These are phyloP conservation scores for Bacidia rubella DNA, from an alignment of 495 filamentous ascomycete species.

Conservation along the genomic window DNA sequence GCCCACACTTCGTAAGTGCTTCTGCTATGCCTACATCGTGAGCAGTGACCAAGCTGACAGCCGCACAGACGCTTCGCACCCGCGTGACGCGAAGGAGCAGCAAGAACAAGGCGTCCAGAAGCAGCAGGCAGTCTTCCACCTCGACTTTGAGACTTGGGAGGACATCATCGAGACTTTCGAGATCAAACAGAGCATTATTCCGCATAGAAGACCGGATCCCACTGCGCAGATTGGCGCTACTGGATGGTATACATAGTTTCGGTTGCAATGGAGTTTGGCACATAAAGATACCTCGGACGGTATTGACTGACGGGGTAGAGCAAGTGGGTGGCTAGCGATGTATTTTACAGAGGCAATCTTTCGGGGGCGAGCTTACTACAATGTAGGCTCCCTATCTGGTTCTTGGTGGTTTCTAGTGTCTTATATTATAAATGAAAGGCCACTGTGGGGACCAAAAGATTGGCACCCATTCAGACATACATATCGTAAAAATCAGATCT, in stretches of 20 bases:
- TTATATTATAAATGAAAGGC: too few relatives aligned
- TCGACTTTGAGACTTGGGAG: conserved; percentile 74
- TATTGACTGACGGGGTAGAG: not conserved
- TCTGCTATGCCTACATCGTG: too few relatives aligned
- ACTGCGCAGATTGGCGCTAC: conserved; percentile 38
- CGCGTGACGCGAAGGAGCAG: conserved; percentile 31
- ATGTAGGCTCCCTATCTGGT: too few relatives aligned
- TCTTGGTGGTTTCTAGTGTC: too few relatives aligned
- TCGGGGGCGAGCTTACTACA: too few relatives aligned
- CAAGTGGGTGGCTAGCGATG: not conserved
- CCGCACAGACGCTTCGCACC: conserved; percentile 26
- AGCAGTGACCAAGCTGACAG: conserved; percentile 20
- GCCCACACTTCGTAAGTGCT: conserved; percentile 59
- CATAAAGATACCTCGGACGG: too few relatives aligned
- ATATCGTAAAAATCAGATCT: too few relatives aligned
- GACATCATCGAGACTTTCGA: conserved; percentile 58
- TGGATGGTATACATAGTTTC: conserved; percentile 65
- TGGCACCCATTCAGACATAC: too few relatives aligned
- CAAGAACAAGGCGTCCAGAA: conserved; percentile 40
- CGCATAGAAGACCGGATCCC: conserved; percentile 55
- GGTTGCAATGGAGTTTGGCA: too few relatives aligned
- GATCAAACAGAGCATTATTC: conserved; percentile 67
- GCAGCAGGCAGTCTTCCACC: conserved; percentile 70
- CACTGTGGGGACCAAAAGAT: too few relatives aligned
- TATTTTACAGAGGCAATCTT: too few relatives aligned